phyloP scores from a whole-genome alignment of 1,284 basidiomycete genomes.

The Pseudozyma sp. region DNA sequence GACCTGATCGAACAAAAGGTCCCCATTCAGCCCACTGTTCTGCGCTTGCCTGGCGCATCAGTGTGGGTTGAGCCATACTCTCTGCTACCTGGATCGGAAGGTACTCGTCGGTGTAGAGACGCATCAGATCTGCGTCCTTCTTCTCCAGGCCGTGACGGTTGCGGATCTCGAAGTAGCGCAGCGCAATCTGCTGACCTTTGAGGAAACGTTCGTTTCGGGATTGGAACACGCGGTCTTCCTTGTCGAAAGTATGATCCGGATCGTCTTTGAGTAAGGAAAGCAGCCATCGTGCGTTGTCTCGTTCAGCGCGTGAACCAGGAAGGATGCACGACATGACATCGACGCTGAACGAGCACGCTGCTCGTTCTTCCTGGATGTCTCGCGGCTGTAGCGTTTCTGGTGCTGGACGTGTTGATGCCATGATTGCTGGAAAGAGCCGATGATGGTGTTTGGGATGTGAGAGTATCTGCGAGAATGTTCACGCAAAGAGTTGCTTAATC shows the following conservation, averaged over 20 bases:
- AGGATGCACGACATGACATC: conserved; percentile 57
- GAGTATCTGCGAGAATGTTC: background rate
- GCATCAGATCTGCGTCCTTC: conserved; percentile 54
- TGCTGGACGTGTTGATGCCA: conserved; percentile 32
- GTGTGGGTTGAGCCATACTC: conserved; percentile 57
- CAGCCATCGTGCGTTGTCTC: conserved; percentile 55
- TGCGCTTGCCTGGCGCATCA: conserved; percentile 49
- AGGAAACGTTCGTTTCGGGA: conserved; percentile 55
- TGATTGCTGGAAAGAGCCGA: background rate
- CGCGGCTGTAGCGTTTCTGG: conserved; percentile 52
- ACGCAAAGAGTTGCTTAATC: background rate
- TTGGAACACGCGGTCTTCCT: conserved; percentile 51
- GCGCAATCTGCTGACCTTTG: conserved; percentile 50
- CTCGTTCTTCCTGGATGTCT: conserved; percentile 45
- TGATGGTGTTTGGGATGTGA: background rate
- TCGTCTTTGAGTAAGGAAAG: conserved; percentile 49
- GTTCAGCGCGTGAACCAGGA: conserved; percentile 37
- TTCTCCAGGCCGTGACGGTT: conserved; percentile 54
- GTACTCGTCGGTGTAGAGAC: conserved; percentile 58
- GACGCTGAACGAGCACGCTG: conserved; percentile 49
- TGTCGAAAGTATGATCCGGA: conserved; percentile 52
- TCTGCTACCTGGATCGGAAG: conserved; percentile 59
- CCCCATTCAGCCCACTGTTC: conserved; percentile 59
- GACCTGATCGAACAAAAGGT: conserved; percentile 38
- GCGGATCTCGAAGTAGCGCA: conserved; percentile 56